Evolutionary conservation across 1,139 yeast species (phyloP), one percentile per base, ranked within the genome.

Genomic region (Yamadazyma diospyri): DNA sequence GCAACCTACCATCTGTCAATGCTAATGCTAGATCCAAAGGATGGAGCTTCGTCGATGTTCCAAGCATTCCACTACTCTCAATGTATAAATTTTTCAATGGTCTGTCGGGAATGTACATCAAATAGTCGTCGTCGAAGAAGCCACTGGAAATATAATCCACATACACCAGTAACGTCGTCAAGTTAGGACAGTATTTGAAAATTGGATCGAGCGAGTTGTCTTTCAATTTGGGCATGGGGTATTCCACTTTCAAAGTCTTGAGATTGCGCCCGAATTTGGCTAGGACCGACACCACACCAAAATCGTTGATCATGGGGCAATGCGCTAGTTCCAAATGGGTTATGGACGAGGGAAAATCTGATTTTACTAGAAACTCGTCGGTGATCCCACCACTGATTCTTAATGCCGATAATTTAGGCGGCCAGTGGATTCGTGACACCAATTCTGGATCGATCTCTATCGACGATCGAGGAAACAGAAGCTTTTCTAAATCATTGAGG

Each of bases 1-100:
- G 95, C 14, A 92, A 59, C 46, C 95, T 64, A 7, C 76, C 81
- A 40, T 88, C 97, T 47, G 78, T 71, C 13, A 89, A 60, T 0
- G 97, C 97, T 33, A 88, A 71, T 0, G 94, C 85, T 41, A 92
- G 64, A 54, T 89, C 97, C 44, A 86, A 82, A 0, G 97, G 95
- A 46, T 85, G 87, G 19, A 92, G 61, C 50, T 86, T 85, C 16
- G 81, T 76, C 5, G 87, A 73, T 32, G 92, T 86, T 1, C 97
- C 97, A 42, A 89, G 65, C 61, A 84, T 77, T 1, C 97, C 97
- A 44, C 95, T 81, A 33, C 95, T 81, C 40, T 86, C 94, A 28
- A 92, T 70, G 48, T 77, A 76, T 27, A 92, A 57, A 2, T 77
- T 70, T 37, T 65, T 68, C 40, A 92, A 61, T 1, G 94, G 94